These are phyloP conservation scores for Curvularia hawaiiensis DNA, from an alignment of 2,329 filamentous ascomycete species.

Conservation along the genomic window DNA sequence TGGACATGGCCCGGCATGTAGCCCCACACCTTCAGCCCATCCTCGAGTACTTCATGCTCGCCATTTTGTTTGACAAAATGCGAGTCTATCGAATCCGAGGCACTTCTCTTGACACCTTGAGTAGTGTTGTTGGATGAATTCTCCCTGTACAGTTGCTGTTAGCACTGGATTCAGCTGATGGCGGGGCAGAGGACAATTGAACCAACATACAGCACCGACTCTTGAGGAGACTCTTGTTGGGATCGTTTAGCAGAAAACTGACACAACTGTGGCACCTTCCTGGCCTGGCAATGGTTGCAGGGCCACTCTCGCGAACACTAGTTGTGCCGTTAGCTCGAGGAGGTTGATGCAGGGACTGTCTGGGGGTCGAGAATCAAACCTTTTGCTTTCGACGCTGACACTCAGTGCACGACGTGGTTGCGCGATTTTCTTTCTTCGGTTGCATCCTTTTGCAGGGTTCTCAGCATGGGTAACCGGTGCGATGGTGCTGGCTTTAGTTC, in stretches of 20 bases:
- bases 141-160: constrained; percentile 19
- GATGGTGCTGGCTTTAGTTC: background rate
- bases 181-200: background rate
- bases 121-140: constrained; percentile 15
- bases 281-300: constrained; percentile 56
- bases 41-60: constrained; percentile 22
- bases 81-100: constrained; percentile 15
- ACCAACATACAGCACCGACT: constrained; percentile 27
- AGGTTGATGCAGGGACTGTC: constrained; percentile 9
- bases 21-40: constrained; percentile 42
- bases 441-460: constrained; percentile 24
- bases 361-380: constrained; percentile 34
- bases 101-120: constrained; percentile 30
- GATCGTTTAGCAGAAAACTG: constrained; percentile 49
- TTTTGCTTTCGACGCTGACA: constrained; percentile 60
- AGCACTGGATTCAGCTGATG: constrained; percentile 3
- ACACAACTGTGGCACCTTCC: constrained; percentile 57
- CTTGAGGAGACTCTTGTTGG: constrained; percentile 26
- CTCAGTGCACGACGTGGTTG: constrained; percentile 51
- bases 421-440: constrained; percentile 30
- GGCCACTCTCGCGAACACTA: constrained; percentile 59
- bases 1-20: constrained; percentile 47
- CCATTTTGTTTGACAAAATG: constrained; percentile 8
- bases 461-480: background rate
- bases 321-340: constrained; percentile 21